Evolutionary conservation across 2,329 filamentous ascomycete genomes (phyloP), one percentile per base, ranked within the genome.

Genomic region (Penicillium sp.): DNA sequence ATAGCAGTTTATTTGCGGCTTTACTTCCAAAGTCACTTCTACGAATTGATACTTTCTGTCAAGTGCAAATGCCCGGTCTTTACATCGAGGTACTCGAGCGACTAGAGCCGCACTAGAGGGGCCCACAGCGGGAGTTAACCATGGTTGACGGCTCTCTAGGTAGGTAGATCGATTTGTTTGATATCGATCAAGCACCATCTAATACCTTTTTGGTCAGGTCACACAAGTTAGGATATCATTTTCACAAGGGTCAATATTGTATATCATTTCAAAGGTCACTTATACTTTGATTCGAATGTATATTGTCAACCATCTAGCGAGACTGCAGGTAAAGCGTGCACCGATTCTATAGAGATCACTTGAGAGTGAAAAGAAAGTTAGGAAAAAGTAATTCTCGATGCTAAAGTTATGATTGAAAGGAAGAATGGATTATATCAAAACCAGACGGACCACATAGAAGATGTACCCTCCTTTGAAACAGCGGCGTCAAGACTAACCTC

Each of bases 301-400:
- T 25, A 25, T 25, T 10, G 23, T 3, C 23, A 43, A n/a, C 23
- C 9, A 43, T n/a, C 17, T n/a, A 10, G 6, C 7, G 9, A 13
- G 25, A 8, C 25, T 12, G 6, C 9, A n/a, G 10, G 23, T n/a
- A 5, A 17, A 3, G 6, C 15, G 2, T 45, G 2, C 25, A 2
- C 5, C 1, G 5, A 25, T 27, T 45, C 6, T 42, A 3, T 7
- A 12, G 4, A 10, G 2, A 17, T 9, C 9, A 15, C 19, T 23
- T 23, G 6, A 15, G 27, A 17, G 17, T 6, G 8, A 10, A 13
- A 41, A 21, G 6, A 0, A n/a, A 0, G 7, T n/a, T 7, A 15
- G 17, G 7, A 45, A 27, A 4, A n/a, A 0, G 8, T 9, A 6
- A 12, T 4, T 45, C 7, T n/a, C 4, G 0, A 10, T 27, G 15